These are phyloP conservation scores for Penicillium polonicum DNA, from an alignment of 2,329 filamentous ascomycete species.

Conservation along the genomic window DNA sequence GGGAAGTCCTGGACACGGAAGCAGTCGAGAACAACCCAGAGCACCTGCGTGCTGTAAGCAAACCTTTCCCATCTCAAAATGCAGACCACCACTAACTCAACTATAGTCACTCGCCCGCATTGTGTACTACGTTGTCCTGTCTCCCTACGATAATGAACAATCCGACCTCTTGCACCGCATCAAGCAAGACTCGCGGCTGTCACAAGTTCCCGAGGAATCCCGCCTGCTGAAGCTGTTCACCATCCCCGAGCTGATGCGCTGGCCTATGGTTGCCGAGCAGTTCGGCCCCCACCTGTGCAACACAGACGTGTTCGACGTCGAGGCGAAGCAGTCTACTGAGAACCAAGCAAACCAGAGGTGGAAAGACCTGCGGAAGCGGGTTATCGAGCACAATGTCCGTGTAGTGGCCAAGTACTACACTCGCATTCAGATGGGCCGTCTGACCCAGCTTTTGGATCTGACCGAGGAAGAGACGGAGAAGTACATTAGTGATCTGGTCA, in stretches of 20 bases:
- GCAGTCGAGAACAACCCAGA: conserved; percentile 86
- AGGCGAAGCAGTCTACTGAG: conserved; percentile 63
- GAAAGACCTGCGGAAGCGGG: conserved; percentile 93
- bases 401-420: conserved; percentile 99
- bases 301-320: conserved; percentile 83
- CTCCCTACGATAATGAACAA: conserved; percentile 97
- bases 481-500: conserved; percentile 96
- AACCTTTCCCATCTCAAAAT: not conserved
- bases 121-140: conserved; percentile 95
- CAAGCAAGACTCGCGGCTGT: conserved; percentile 77
- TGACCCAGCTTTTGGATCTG: conserved; percentile 88
- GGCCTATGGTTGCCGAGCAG: conserved; percentile 86
- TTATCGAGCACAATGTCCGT: conserved; percentile 98
- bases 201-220: conserved; percentile 73
- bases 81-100: conserved; percentile 2
- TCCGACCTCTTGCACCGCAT: conserved; percentile 95
- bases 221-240: conserved; percentile 93
- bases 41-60: conserved; percentile 77
- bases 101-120: conserved; percentile 81
- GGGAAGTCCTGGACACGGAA: conserved; percentile 93
- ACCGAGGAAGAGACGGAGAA: conserved; percentile 96
- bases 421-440: conserved; percentile 84
- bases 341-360: conserved; percentile 81
- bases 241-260: conserved; percentile 94
- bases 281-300: conserved; percentile 84